phyloP scores from a whole-genome alignment of 371 early-diverging fungal genomes.

The Syncephalastrum racemosum region DNA sequence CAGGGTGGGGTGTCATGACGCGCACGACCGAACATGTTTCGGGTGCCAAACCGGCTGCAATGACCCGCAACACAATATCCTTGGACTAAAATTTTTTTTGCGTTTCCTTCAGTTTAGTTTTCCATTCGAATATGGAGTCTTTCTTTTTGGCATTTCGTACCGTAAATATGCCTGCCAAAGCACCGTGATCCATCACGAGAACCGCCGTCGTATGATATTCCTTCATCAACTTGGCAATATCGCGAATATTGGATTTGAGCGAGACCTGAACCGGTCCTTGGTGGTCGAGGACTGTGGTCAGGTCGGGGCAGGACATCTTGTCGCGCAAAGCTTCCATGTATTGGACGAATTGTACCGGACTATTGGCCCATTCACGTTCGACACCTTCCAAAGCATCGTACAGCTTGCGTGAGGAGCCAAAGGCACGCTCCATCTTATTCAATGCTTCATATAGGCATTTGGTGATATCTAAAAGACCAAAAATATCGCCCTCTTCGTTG shows the following conservation, averaged over 20 bases:
- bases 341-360: slow-evolving; percentile 60
- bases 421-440: slow-evolving; percentile 90
- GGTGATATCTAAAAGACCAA: slow-evolving; percentile 95
- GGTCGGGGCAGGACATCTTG: slow-evolving; percentile 89
- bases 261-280: slow-evolving; percentile 72
- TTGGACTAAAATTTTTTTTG: slow-evolving; percentile 38
- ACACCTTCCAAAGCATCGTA: slow-evolving; percentile 93
- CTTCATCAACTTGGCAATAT: slow-evolving; percentile 92
- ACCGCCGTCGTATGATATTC: slow-evolving; percentile 88
- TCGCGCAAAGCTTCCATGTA: slow-evolving; percentile 78
- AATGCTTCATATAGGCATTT: slow-evolving; percentile 93
- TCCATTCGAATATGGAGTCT: too few relatives aligned
- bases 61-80: slow-evolving; percentile 94
- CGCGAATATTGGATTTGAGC: slow-evolving; percentile 82
- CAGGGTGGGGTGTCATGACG: slow-evolving; percentile 99
- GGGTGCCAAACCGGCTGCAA: slow-evolving; percentile 92
- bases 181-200: slow-evolving; percentile 81
- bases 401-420: slow-evolving; percentile 81
- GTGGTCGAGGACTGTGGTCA: slow-evolving; percentile 78
- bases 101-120: too few relatives aligned
- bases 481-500: slow-evolving; percentile 84
- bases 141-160: background rate
- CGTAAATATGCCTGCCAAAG: slow-evolving; percentile 92
- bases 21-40: slow-evolving; percentile 89
- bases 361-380: slow-evolving; percentile 77